Percentiles rank a stretch among this genome's conserved stretches.
Evolutionary conservation across 1,139 yeast species (phyloP).

Genomic region (Spencermartinsiella ligniputridi): DNA sequence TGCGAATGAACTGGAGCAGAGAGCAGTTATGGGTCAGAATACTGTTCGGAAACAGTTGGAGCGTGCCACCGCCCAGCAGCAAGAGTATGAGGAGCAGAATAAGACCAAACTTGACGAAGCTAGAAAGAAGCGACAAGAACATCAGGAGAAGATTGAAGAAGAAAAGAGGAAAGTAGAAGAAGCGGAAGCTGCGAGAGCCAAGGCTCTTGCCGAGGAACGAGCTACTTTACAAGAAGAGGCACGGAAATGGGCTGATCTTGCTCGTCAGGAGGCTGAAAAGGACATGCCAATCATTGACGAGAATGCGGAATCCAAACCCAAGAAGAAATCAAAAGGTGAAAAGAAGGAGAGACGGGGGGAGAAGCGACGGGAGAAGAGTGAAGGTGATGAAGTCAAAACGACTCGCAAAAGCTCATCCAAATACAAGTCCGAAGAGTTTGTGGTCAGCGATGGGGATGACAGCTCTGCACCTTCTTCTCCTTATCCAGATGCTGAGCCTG

Average conservation of each 20-base stretch:
- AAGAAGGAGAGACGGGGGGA: constrained; percentile 15
- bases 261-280: constrained; percentile 27
- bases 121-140: constrained; percentile 57
- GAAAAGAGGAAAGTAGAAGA: constrained; percentile 37
- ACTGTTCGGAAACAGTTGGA: constrained; percentile 71
- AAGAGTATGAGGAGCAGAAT: constrained; percentile 55
- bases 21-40: constrained; percentile 78
- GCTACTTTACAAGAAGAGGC: constrained; percentile 80
- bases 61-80: constrained; percentile 68
- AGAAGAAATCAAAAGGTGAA: constrained; percentile 15
- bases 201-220: constrained; percentile 78
- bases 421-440: constrained; percentile 14
- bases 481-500: constrained; percentile 1
- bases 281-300: constrained; percentile 30
- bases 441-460: constrained; percentile 24
- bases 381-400: constrained; percentile 4
- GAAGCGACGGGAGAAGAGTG: constrained; percentile 1
- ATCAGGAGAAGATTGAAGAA: constrained; percentile 43
- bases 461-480: constrained; percentile 1
- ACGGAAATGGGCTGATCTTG: constrained; percentile 66
- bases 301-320: constrained; percentile 12
- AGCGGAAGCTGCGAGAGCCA: constrained; percentile 62
- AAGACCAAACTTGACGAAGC: constrained; percentile 70
- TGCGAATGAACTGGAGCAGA: constrained; percentile 69
- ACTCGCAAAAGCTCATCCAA: constrained; percentile 6